Conservation (phyloP, 345 rosid genomes). For the Punica granatum region DNA sequence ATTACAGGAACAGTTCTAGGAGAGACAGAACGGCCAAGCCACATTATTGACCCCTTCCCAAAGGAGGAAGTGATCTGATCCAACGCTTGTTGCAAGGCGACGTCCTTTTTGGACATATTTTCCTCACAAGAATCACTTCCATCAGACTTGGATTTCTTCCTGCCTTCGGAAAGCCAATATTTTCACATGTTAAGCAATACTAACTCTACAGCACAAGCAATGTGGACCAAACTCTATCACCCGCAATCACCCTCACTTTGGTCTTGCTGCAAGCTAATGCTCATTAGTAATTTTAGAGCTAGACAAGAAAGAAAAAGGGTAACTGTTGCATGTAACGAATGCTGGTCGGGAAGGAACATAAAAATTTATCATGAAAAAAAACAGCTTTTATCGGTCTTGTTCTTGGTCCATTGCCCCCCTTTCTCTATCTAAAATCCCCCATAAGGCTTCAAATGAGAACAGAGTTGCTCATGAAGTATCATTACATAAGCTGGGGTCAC, state of each 20-base stretch:
- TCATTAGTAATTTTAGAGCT: neutral
- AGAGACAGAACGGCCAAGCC: conserved; percentile 69
- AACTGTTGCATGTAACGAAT: too few species aligned
- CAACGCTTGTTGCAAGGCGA: conserved; percentile 79
- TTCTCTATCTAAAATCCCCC: neutral
- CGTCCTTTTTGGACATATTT: conserved; percentile 69
- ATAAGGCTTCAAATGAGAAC: neutral
- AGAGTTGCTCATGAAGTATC: neutral
- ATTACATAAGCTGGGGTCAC: neutral
- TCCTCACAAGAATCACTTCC: conserved; percentile 67
- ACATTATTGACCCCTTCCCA: conserved; percentile 93
- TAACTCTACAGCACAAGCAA: conserved; percentile 5
- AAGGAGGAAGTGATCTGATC: conserved; percentile 76
- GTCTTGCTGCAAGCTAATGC: neutral
- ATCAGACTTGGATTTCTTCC: conserved; percentile 60
- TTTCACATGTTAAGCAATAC: neutral
- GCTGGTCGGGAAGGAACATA: too few species aligned
- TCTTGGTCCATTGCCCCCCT: neutral
- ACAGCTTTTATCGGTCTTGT: too few species aligned
- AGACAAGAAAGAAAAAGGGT: neutral
- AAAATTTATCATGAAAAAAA: too few species aligned
- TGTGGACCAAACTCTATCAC: neutral
- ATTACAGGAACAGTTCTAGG: conserved; percentile 68
- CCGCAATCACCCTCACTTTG: neutral
- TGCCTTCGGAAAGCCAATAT: conserved; percentile 37